Evolutionary conservation across 495 filamentous ascomycete genomes (phyloP).

Genomic region (Penicillium samsonianum): DNA sequence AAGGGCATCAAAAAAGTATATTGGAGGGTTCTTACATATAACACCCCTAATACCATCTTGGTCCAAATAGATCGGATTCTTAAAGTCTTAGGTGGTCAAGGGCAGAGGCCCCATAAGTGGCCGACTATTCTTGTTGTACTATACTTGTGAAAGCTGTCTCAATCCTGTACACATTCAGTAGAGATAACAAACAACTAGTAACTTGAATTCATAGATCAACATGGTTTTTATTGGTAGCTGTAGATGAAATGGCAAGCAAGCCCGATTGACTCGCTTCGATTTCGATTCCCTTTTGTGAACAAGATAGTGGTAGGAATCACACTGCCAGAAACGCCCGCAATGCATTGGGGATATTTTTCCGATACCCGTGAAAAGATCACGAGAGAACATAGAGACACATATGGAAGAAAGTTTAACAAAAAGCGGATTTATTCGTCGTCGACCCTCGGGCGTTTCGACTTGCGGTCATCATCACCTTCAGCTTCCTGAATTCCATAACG

Average conservation of each 20-base stretch:
- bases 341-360: constrained; percentile 24
- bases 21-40: too few species aligned
- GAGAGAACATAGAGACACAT: constrained; percentile 9
- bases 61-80: too few species aligned
- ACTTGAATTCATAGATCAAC: neutral
- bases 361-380: constrained; percentile 7
- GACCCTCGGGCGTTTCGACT: constrained; percentile 74
- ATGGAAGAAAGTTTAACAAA: constrained; percentile 12
- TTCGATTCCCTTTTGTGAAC: constrained; percentile 10
- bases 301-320: constrained; percentile 15
- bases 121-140: too few species aligned
- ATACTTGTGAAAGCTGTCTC: neutral
- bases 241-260: neutral
- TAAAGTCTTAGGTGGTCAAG: too few species aligned
- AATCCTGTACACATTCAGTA: neutral
- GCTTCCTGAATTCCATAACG: constrained; percentile 83
- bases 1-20: too few species aligned
- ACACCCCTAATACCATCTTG: too few species aligned
- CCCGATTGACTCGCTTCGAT: constrained; percentile 7
- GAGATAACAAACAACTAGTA: neutral
- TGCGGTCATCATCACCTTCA: constrained; percentile 56
- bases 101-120: too few species aligned
- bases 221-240: neutral
- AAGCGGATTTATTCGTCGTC: constrained; percentile 61
- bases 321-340: constrained; percentile 32